Evolutionary conservation across 2,329 filamentous ascomycete genomes (phyloP), one percentile per base, ranked within the genome.

Genomic region (Myriosclerotinia curreyana): DNA sequence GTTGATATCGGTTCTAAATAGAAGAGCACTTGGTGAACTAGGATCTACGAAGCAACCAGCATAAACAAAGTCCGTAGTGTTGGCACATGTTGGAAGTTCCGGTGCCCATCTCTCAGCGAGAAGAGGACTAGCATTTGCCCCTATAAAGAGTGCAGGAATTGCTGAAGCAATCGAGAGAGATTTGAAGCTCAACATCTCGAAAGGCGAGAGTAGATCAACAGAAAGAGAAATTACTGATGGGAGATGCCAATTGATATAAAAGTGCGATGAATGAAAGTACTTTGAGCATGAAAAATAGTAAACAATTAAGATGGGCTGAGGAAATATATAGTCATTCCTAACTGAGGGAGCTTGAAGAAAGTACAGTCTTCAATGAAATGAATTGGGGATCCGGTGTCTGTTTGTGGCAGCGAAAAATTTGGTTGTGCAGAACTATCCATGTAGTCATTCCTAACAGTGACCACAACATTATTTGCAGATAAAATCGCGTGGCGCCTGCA

Each of bases 41-140:
- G 67, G 66, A 59, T 76, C 74, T 22, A 59, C 9, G 61, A 71
- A 77, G 65, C 75, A 77, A 51, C 75, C 75, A 20, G 72, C 71
- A 65, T 76, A 76, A 6, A 72, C 69, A 62, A 74, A 77, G 64
- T 69, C 68, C 31, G 75, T 76, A 64, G 70, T 76, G 40, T 69
- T 53, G 28, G 53, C 64, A 31, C 73, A 74, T 50, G 71, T 68
- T 20, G 73, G 69, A 60, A 65, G 61, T 22, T 66, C 25, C 36
- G 71, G 71, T 46, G 70, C 67, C 51, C 70, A 66, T 60, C 64
- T 56, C 12, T 66, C 51, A 38, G 66, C 28, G 31, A 62, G 11
- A 12, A 50, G 17, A 42, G 52, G 25, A 34, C 66, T 61, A 46
- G 71, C 72, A 66, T 64, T 66, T 60, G 63, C 59, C 44, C 68